A percentile compares a stretch with the other conserved stretches of the same genome.
Evolutionary conservation across 1,284 basidiomycete species (phyloP).

Genomic region (Puccinia coronata): DNA sequence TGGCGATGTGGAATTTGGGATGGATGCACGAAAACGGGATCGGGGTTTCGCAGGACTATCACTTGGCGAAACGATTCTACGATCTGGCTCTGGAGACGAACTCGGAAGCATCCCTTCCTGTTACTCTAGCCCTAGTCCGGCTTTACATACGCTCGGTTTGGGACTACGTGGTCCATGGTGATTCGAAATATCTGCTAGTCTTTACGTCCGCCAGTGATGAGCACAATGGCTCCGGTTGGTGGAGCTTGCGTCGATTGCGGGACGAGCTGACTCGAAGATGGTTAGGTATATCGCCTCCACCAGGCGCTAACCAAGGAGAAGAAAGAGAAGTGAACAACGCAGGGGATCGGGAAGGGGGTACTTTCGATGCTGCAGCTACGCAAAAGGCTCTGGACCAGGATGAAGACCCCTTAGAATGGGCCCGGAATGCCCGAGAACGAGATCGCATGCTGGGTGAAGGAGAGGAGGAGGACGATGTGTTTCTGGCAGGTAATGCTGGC

Average conservation of each 20-base stretch:
- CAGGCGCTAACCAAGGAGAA: conserved; percentile 26
- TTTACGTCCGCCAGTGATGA: conserved; percentile 40
- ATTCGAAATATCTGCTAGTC: conserved; percentile 42
- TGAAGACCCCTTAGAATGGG: conserved; percentile 45
- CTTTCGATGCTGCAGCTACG: conserved; percentile 29
- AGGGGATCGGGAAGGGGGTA: conserved; percentile 13
- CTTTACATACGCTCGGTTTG: conserved; percentile 81
- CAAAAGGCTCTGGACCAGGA: conserved; percentile 41
- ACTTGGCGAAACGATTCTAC: conserved; percentile 94
- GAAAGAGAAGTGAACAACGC: conserved; percentile 17
- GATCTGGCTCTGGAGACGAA: conserved; percentile 85
- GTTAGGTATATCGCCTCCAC: conserved; percentile 45
- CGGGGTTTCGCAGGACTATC: conserved; percentile 89
- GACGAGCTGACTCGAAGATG: conserved; percentile 45
- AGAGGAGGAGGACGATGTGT: conserved; percentile 48
- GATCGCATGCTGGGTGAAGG: conserved; percentile 33
- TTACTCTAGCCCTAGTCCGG: conserved; percentile 76
- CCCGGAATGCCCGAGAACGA: conserved; percentile 44
- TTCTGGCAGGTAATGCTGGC: conserved; percentile 28
- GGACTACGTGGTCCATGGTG: conserved; percentile 59
- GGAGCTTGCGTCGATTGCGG: conserved; percentile 39
- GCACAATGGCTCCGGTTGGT: conserved; percentile 34
- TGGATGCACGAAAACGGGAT: conserved; percentile 98
- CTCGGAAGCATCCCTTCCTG: conserved; percentile 82
- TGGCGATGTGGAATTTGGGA: conserved; percentile 97